A percentile compares a stretch with the other conserved stretches of the same genome.
phyloP scores from a whole-genome alignment of 1,284 basidiomycete genomes.

The Boletus mariae region DNA sequence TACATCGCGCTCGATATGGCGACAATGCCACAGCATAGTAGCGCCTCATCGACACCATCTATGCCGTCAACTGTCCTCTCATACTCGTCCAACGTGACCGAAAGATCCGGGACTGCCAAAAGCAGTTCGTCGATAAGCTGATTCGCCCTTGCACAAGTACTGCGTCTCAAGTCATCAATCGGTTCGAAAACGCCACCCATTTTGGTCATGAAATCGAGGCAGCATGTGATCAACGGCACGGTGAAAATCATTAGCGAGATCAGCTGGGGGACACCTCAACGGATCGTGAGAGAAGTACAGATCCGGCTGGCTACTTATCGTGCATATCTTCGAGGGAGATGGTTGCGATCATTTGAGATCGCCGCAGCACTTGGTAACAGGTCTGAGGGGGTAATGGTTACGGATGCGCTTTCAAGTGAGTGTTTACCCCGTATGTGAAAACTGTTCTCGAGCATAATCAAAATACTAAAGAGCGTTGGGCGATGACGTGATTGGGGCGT shows the following conservation, averaged over 20 bases:
- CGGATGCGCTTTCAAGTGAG: neutral
- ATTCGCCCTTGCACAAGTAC: neutral
- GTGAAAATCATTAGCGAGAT: neutral
- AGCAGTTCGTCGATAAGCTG: neutral
- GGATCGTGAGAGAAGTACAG: neutral
- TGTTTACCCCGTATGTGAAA: neutral
- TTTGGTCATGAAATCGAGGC: neutral
- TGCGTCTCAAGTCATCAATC: neutral
- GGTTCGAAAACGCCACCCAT: neutral
- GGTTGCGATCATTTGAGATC: neutral
- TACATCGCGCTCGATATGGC: neutral
- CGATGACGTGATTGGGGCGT: slow-evolving; percentile 10
- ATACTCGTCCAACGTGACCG: neutral
- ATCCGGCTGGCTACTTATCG: neutral
- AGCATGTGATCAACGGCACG: neutral
- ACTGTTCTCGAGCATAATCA: no score
- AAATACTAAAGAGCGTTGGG: no score
- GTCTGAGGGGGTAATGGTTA: neutral
- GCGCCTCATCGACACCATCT: neutral
- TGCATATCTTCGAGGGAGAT: neutral
- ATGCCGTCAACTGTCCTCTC: neutral
- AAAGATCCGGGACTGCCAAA: neutral
- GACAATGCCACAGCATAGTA: neutral
- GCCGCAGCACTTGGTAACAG: neutral
- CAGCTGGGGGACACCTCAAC: neutral